These are phyloP conservation scores for Sporothrix brunneoviolacea DNA, from an alignment of 2,329 filamentous ascomycete species.

Conservation along the genomic window DNA sequence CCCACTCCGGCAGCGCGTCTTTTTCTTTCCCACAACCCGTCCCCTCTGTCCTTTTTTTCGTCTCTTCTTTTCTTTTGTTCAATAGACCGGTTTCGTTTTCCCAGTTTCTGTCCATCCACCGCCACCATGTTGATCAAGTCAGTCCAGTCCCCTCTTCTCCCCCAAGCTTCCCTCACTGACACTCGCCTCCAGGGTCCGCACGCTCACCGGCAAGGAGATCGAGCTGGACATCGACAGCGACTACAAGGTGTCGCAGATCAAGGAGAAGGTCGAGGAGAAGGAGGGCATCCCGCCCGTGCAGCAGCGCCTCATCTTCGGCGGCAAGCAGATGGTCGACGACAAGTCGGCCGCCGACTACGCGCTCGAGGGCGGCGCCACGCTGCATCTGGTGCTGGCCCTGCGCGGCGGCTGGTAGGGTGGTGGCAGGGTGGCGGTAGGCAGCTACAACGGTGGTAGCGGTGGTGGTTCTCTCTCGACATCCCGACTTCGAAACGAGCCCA, in stretches of 20 bases:
- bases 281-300: slow-evolving; percentile 96
- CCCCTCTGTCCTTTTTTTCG: no score
- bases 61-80: not conserved
- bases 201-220: slow-evolving; percentile 96
- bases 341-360: slow-evolving; percentile 87
- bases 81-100: no score
- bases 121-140: slow-evolving; percentile 15
- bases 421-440: not conserved
- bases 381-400: slow-evolving; percentile 92
- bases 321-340: slow-evolving; percentile 98
- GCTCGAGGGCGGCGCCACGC: slow-evolving; percentile 83
- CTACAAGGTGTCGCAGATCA: slow-evolving; percentile 94
- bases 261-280: slow-evolving; percentile 98
- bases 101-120: no score
- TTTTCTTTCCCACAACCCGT: no score
- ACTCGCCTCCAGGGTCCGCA: slow-evolving; percentile 66
- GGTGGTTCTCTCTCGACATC: no score
- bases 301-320: slow-evolving; percentile 90
- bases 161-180: not conserved
- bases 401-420: slow-evolving; percentile 51
- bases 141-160: no score
- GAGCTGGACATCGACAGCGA: slow-evolving; percentile 93
- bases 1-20: no score
- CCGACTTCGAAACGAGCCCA: no score
- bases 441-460: not conserved